Conservation (phyloP, 768 basidiomycete genomes). For the Basidioascus undulatus region DNA sequence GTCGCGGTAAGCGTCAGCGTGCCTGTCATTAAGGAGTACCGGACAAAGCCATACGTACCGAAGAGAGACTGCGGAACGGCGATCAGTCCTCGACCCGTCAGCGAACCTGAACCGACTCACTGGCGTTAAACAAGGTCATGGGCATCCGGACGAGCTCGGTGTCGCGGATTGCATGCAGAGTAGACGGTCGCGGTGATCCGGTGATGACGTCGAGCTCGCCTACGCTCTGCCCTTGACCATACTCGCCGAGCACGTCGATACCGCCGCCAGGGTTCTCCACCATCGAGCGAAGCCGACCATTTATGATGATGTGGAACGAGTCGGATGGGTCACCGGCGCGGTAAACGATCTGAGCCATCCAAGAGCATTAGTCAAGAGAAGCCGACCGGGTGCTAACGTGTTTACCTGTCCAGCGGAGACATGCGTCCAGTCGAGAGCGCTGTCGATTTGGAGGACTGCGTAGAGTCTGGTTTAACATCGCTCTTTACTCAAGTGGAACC, state of each 20-base stretch:
- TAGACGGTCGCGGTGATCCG: conserved; percentile 58
- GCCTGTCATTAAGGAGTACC: too few species aligned
- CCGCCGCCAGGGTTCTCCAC: conserved; percentile 51
- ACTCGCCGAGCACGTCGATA: conserved; percentile 67
- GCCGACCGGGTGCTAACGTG: neutral
- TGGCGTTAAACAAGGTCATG: conserved; percentile 88
- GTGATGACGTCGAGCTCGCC: conserved; percentile 97
- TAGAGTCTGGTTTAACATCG: neutral
- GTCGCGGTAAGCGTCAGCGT: too few species aligned
- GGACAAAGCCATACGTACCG: too few species aligned
- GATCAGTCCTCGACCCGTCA: too few species aligned
- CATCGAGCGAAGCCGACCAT: conserved; percentile 80
- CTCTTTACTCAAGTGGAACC: too few species aligned
- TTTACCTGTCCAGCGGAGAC: conserved; percentile 84
- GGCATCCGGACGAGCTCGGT: conserved; percentile 94
- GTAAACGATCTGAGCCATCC: too few species aligned
- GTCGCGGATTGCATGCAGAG: conserved; percentile 92
- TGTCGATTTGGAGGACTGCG: conserved; percentile 82
- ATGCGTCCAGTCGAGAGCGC: conserved; percentile 95
- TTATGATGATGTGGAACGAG: conserved; percentile 94
- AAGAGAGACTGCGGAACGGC: too few species aligned
- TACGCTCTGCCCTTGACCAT: conserved; percentile 89
- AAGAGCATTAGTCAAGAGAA: neutral
- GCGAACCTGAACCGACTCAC: too few species aligned
- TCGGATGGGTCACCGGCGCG: conserved; percentile 72